Evolutionary conservation across 106 monocot species (phyloP).

Genomic region (Narthecium ossifragum): DNA sequence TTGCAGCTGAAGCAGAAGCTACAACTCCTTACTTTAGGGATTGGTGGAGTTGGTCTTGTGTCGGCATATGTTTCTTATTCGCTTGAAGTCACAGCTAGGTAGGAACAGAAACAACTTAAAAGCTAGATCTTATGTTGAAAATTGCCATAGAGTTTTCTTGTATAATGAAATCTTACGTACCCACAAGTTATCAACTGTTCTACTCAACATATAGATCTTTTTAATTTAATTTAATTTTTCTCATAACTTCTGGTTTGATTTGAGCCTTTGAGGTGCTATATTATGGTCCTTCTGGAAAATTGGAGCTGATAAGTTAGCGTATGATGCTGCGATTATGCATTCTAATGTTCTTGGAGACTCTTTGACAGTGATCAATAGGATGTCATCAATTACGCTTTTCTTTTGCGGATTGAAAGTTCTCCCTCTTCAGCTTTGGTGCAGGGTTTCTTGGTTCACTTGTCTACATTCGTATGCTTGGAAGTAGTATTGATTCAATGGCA

Average conservation of each 20-base stretch:
- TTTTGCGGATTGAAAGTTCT: background rate
- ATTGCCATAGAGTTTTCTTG: too few species aligned
- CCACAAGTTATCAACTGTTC: background rate
- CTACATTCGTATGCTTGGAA: conserved; percentile 93
- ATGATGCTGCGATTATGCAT: too few species aligned
- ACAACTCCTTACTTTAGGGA: conserved; percentile 63
- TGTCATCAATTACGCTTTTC: background rate
- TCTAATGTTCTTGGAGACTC: too few species aligned
- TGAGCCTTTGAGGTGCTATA: background rate
- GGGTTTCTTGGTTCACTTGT: conserved; percentile 78
- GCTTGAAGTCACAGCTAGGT: conserved; percentile 87
- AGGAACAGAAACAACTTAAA: background rate
- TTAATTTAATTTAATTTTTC: background rate
- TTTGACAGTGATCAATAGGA: too few species aligned
- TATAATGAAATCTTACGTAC: too few species aligned
- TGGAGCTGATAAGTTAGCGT: background rate
- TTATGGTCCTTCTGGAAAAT: background rate
- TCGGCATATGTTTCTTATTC: conserved; percentile 88
- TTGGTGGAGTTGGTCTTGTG: conserved; percentile 79
- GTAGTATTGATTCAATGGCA: conserved; percentile 81
- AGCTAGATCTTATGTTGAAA: too few species aligned
- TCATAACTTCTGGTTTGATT: background rate
- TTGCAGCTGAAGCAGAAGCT: conserved; percentile 71
- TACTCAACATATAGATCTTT: background rate
- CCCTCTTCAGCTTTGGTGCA: conserved; percentile 66